These are phyloP conservation scores for Aspergillus versicolor DNA, from an alignment of 2,329 filamentous ascomycete species.

Conservation along the genomic window DNA sequence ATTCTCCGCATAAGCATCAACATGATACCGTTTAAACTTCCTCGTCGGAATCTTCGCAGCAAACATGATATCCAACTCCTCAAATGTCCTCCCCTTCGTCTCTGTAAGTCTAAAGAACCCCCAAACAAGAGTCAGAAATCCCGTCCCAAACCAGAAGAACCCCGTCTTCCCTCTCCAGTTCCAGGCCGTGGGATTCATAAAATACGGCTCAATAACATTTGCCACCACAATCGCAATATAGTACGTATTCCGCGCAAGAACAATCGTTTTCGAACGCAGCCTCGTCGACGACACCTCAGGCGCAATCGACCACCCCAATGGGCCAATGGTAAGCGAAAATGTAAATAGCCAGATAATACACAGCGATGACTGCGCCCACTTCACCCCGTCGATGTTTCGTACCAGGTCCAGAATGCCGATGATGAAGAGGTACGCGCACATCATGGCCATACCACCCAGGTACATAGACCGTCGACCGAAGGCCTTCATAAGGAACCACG, in stretches of 20 bases:
- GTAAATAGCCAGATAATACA: conserved; percentile 56
- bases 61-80: conserved; percentile 20
- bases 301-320: conserved; percentile 54
- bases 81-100: conserved; percentile 21
- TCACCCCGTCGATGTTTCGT: conserved; percentile 13
- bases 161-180: conserved; percentile 42
- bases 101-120: conserved; percentile 44
- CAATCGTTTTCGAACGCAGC: conserved; percentile 57
- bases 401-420: conserved; percentile 22
- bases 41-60: conserved; percentile 6
- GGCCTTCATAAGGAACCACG: conserved; percentile 47
- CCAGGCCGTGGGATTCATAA: conserved; percentile 33
- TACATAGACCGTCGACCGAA: conserved; percentile 43
- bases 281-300: conserved; percentile 56
- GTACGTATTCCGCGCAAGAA: conserved; percentile 53
- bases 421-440: conserved; percentile 29
- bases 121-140: conserved; percentile 37
- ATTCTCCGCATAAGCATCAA: conserved; percentile 11
- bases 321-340: conserved; percentile 57
- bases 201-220: conserved; percentile 39
- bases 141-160: conserved; percentile 43
- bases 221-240: conserved; percentile 51
- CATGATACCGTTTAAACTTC: conserved; percentile 8
- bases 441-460: conserved; percentile 30
- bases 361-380: conserved; percentile 41